Percentiles rank a stretch among this genome's conserved stretches.
These are phyloP conservation scores for Phytophthora syringae DNA, from an alignment of 352 stramenopile species.

Conservation along the genomic window DNA sequence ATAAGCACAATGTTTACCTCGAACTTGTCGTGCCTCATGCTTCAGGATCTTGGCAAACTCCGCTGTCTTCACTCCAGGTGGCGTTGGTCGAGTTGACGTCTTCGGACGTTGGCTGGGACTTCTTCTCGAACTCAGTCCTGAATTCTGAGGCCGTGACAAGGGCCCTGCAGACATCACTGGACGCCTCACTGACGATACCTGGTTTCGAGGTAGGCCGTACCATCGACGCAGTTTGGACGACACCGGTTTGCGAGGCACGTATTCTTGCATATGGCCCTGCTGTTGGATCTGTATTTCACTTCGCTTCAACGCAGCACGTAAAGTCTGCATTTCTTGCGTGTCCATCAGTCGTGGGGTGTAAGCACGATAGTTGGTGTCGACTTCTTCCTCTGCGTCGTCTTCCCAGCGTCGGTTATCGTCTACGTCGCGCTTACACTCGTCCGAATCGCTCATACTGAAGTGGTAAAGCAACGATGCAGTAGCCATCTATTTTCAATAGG, in stretches of 20 bases:
- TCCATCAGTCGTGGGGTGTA: conserved; percentile 72
- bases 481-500: conserved; percentile 10
- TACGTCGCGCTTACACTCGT: not conserved
- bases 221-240: conserved; percentile 18
- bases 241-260: conserved; percentile 39
- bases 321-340: conserved; percentile 45
- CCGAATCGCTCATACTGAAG: not conserved
- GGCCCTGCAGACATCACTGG: conserved; percentile 21
- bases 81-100: conserved; percentile 3
- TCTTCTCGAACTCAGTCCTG: not conserved
- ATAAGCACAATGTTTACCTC: conserved; percentile 22
- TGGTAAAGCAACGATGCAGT: not conserved
- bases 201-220: conserved; percentile 23
- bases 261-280: conserved; percentile 61
- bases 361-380: conserved; percentile 12
- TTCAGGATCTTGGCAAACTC: conserved; percentile 49
- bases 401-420: not conserved
- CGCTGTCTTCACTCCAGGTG: conserved; percentile 16
- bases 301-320: conserved; percentile 47
- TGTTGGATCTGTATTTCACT: conserved; percentile 47
- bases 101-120: not conserved
- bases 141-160: conserved; percentile 4
- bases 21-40: conserved; percentile 46
- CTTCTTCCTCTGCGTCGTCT: conserved; percentile 8
- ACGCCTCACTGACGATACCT: conserved; percentile 6